A percentile compares a stretch with the other conserved stretches of the same genome.
These are phyloP conservation scores for Cyclotella baltica DNA, from an alignment of 108 stramenopile genomes.

Conservation along the genomic window DNA sequence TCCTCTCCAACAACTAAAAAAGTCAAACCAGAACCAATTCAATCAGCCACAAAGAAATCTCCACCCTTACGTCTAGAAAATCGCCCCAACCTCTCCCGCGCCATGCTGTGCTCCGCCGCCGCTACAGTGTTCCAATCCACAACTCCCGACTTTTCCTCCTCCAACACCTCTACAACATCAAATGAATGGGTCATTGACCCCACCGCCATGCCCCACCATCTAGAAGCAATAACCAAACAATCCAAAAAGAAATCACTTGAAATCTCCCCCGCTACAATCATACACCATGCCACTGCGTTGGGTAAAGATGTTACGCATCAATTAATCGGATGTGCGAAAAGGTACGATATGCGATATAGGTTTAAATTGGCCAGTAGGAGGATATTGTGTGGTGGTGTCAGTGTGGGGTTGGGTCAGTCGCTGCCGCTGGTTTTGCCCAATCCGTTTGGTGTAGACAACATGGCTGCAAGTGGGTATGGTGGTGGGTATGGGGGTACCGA, in stretches of 20 bases:
- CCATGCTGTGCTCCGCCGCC: slow-evolving; percentile 76
- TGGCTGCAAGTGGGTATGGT: background rate
- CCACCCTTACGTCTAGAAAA: background rate
- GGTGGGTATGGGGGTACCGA: slow-evolving; percentile 3
- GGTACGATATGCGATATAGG: slow-evolving; percentile 52
- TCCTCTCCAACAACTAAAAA: slow-evolving; percentile 1
- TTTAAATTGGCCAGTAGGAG: background rate
- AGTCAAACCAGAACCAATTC: background rate
- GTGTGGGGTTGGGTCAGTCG: slow-evolving; percentile 28
- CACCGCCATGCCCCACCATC: slow-evolving; percentile 61
- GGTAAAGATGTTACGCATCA: slow-evolving; percentile 63
- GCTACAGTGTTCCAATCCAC: slow-evolving; percentile 64
- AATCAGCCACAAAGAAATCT: background rate
- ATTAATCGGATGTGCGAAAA: slow-evolving; percentile 57
- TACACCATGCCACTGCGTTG: slow-evolving; percentile 65
- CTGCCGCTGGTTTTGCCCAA: slow-evolving; percentile 37
- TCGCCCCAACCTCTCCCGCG: slow-evolving; percentile 52
- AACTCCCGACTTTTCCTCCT: slow-evolving; percentile 52
- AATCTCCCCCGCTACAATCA: slow-evolving; percentile 27
- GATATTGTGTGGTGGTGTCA: slow-evolving; percentile 11
- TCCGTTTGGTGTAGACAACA: slow-evolving; percentile 28
- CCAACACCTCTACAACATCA: background rate
- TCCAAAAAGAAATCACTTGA: slow-evolving; percentile 6
- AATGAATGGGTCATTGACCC: slow-evolving; percentile 43
- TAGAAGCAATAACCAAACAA: background rate